Percentiles rank a stretch among this genome's conserved stretches.
phyloP scores from a whole-genome alignment of 768 basidiomycete genomes.

The Hypholoma fasciculare region DNA sequence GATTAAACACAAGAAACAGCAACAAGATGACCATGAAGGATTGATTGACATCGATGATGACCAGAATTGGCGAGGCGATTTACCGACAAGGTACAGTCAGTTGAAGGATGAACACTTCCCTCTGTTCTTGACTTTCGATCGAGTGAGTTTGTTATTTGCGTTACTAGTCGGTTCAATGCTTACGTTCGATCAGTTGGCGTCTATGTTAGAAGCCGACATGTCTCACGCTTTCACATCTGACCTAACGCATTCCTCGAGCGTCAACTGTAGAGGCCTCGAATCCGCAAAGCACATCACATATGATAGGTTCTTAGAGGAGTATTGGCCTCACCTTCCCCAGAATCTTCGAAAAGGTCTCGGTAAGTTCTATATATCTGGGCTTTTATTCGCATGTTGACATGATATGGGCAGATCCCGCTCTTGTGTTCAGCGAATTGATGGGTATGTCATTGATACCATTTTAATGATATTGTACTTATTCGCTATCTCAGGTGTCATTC shows the following conservation, averaged over 20 bases:
- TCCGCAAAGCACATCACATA: constrained; percentile 39
- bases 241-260: too few species aligned
- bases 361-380: constrained; percentile 21
- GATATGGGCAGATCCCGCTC: constrained; percentile 49
- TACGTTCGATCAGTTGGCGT: neutral
- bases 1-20: constrained; percentile 17
- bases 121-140: constrained; percentile 66
- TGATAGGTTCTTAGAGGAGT: constrained; percentile 43
- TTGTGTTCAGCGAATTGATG: constrained; percentile 67
- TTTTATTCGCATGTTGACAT: neutral
- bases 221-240: too few species aligned
- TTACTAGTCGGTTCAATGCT: neutral
- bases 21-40: constrained; percentile 20
- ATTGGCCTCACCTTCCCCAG: constrained; percentile 64
- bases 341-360: constrained; percentile 52
- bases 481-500: constrained; percentile 51
- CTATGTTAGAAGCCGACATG: constrained; percentile 9
- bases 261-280: too few species aligned
- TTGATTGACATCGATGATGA: constrained; percentile 48
- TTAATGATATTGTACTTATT: neutral
- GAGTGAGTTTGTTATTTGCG: constrained; percentile 33
- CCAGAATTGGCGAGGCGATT: constrained; percentile 27
- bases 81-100: constrained; percentile 55
- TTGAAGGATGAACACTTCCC: constrained; percentile 66
- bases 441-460: constrained; percentile 36